Evolutionary conservation across 2,329 filamentous ascomycete genomes (phyloP), one percentile per base, ranked within the genome.

Genomic region (Fusarium scirpi): DNA sequence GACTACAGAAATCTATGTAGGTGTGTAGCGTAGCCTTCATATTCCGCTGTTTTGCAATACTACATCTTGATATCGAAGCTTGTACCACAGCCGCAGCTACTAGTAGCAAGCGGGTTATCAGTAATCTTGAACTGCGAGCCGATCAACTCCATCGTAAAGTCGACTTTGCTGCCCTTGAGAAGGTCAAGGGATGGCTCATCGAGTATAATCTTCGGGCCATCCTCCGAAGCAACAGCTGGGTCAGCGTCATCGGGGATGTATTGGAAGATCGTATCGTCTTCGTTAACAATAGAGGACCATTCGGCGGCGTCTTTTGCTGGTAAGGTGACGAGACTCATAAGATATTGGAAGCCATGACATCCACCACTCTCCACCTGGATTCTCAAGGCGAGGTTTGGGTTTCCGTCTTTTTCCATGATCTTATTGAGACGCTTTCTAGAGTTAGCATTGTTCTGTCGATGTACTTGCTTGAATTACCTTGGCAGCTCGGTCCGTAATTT

Each of bases 281-380:
- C 90, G 27, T 87, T 79, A 9, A 86, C 73, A 8, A 77, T 70
- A 3, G 81, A 76, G 9, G 79, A 74, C 73, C 76, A 77, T 29
- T 80, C 75, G 7, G 78, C 74, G 1, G 78, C 66, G 18, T 78
- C 77, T 48, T 78, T 74, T 8, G 77, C 65, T 0, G 89, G 89
- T 2, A 91, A 81, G 1, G 87, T 89, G 4, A 93, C 91, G 6
- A 98, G 86, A 18, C 91, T 93, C 93, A 99, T 97, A 48, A 97
- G 84, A 78, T 99, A 99, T 79, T 99, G 96, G 80, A 99, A 99
- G 52, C 96, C 96, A 81, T 99, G 96, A 80, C 96, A 99, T 59
- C 96, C 96, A 69, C 96, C 96, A 60, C 92, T 94, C 77, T 97
- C 94, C 62, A 99, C 94, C 66, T 92, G 91, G 71, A 99, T 92